Conservation (phyloP, 495 filamentous ascomycete genomes). For the Schizothecium vesticola region DNA sequence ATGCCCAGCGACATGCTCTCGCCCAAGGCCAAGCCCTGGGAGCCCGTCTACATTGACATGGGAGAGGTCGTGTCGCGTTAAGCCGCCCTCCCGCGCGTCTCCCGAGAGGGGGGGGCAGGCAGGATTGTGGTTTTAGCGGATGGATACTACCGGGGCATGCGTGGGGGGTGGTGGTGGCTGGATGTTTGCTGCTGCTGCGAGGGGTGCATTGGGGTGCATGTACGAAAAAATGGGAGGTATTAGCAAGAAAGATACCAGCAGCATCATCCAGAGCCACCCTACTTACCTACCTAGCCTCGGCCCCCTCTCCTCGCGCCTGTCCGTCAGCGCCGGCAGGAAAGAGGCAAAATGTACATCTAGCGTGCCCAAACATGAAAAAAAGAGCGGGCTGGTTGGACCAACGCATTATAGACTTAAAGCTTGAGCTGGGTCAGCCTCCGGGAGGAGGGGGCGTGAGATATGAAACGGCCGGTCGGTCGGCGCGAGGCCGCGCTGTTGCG, state of each 20-base stretch:
- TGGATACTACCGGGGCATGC: not conserved
- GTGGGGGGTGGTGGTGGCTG: not conserved
- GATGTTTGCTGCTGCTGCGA: not conserved
- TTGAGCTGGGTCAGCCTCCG: not conserved
- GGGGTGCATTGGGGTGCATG: not conserved
- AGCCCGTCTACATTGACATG: slow-evolving; percentile 78
- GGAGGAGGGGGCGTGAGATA: not conserved
- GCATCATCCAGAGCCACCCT: not conserved
- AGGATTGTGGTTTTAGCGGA: not conserved
- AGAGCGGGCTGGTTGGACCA: not conserved
- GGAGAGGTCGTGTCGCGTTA: slow-evolving; percentile 72
- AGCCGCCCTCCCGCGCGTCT: not conserved
- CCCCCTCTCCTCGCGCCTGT: not conserved
- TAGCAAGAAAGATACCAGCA: not conserved
- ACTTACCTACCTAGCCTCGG: not conserved
- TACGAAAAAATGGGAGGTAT: not conserved
- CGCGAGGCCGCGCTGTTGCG: no score
- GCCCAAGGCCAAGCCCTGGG: slow-evolving; percentile 59
- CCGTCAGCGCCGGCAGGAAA: not conserved
- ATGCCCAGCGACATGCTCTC: slow-evolving; percentile 77
- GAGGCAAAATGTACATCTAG: slow-evolving; percentile 3
- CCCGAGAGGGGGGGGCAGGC: no score
- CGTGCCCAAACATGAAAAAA: not conserved
- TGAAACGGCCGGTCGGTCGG: not conserved
- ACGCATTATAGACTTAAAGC: not conserved